These are phyloP conservation scores for Penicillium pancosmium DNA, from an alignment of 495 filamentous ascomycete genomes.

Conservation along the genomic window DNA sequence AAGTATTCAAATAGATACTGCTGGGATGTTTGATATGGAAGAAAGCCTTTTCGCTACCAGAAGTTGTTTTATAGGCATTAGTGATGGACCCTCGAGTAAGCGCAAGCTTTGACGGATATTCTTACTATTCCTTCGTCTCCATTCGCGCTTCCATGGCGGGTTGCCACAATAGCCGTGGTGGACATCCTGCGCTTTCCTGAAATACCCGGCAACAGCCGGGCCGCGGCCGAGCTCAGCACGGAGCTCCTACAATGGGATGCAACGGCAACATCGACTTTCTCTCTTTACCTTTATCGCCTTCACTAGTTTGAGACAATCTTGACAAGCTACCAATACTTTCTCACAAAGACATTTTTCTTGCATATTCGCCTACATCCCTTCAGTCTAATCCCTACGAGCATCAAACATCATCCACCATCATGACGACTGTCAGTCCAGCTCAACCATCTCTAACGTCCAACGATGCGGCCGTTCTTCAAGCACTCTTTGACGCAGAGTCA, in stretches of 20 bases:
- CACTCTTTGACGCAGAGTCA: slow-evolving; percentile 79
- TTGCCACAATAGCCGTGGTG: slow-evolving; percentile 6
- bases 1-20: neutral
- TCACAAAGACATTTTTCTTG: neutral
- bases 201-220: slow-evolving; percentile 31
- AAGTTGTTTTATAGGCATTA: slow-evolving; percentile 3
- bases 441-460: slow-evolving; percentile 61
- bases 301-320: neutral
- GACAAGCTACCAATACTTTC: no score
- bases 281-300: slow-evolving; percentile 1
- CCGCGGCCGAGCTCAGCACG: neutral
- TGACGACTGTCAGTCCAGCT: slow-evolving; percentile 46
- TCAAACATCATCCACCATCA: slow-evolving; percentile 12
- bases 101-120: slow-evolving; percentile 14
- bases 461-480: slow-evolving; percentile 72
- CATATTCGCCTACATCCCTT: neutral
- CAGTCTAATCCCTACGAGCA: neutral
- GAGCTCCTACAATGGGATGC: neutral
- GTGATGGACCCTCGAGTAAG: slow-evolving; percentile 13
- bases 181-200: slow-evolving; percentile 22
- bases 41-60: neutral
- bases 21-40: slow-evolving; percentile 2
- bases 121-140: neutral
- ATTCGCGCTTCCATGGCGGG: neutral
- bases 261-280: slow-evolving; percentile 9